Evolutionary conservation across 2,329 filamentous ascomycete genomes (phyloP), one percentile per base, ranked within the genome.

Genomic region (Purpureocillium takamizusanense): DNA sequence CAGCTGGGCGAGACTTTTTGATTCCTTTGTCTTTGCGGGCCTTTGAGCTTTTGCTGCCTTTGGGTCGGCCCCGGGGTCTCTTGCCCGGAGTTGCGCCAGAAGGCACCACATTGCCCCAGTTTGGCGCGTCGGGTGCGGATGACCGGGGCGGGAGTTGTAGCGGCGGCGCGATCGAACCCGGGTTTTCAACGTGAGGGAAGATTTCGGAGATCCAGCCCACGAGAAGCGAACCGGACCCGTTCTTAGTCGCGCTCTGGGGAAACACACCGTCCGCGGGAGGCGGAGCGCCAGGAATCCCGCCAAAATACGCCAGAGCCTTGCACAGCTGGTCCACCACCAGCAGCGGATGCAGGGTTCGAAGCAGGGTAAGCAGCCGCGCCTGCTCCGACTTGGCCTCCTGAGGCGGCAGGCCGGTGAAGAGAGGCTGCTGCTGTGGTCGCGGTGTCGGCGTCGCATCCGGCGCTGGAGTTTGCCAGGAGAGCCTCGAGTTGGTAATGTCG

Each of bases 161-260:
- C 7, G 38, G 34, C 7, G 33, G 36, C 8, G 30, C 29, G 12
- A 44, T 31, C 7, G 41, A 35, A 10, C 27, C 33, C n/a, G 42
- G 39, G 17, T 41, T 43, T 34, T 52, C 40, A 57, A 54, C 40
- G 28, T 59, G 63, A 14, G 76, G 76, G 43, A 81, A 82, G 38
- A 82, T 77, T 49, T 81, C 77, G 11, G 74, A 63, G 33, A 81
- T 57, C 76, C 77, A 81, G 15, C 73, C 70, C 23, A 82, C 65
- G 42, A 81, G 75, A 10, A 76, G 57, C 15, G 68, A 66, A 2
- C 77, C 78, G 2, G 69, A 60, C 3, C 77, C 76, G 50, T 79
- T 78, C 11, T 65, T 65, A 34, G 68, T 63, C 9, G 65, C 68
- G 46, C 77, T 81, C 18, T 65, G 60, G 2, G 77, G 76, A 37